phyloP scores from a whole-genome alignment of 2,329 filamentous ascomycete genomes.

The Aspergillus melleus region DNA sequence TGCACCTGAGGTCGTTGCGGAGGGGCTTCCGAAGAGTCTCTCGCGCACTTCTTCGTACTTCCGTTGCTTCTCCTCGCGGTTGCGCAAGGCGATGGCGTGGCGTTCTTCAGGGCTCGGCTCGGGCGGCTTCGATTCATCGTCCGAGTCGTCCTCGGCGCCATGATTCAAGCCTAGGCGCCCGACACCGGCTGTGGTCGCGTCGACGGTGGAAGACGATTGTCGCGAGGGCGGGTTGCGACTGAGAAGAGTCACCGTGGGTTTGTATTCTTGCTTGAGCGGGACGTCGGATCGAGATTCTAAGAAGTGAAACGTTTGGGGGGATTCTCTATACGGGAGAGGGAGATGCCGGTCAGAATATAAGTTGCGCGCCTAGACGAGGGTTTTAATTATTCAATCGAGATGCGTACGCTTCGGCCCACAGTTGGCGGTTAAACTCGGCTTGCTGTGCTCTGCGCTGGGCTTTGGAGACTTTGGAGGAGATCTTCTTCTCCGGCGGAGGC shows the following conservation, averaged over 20 bases:
- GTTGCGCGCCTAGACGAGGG: not conserved
- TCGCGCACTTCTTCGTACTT: conserved; percentile 87
- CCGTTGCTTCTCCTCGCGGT: conserved; percentile 84
- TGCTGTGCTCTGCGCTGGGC: conserved; percentile 79
- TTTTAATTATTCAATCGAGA: not conserved
- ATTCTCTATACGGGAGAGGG: conserved; percentile 56
- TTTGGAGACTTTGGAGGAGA: conserved; percentile 62
- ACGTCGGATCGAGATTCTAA: conserved; percentile 64
- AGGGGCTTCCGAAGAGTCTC: conserved; percentile 73
- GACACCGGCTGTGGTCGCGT: conserved; percentile 44
- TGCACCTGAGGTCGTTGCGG: conserved; percentile 50
- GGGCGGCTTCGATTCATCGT: conserved; percentile 62
- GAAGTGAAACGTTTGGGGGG: conserved; percentile 72
- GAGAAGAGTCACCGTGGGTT: conserved; percentile 78
- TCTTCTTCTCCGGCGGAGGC: conserved; percentile 44
- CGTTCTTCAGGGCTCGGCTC: conserved; percentile 74
- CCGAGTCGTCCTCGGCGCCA: conserved; percentile 55
- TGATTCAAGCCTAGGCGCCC: conserved; percentile 49
- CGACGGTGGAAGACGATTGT: conserved; percentile 50
- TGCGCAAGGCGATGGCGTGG: conserved; percentile 71
- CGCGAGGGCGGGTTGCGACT: conserved; percentile 71
- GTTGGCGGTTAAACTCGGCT: conserved; percentile 75
- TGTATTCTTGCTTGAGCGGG: conserved; percentile 71
- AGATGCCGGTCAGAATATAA: conserved; percentile 9
- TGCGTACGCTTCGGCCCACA: conserved; percentile 83